Base-by-base conservation (phyloP, 2,329 filamentous ascomycete genomes). In the Ceratocystis diversiconidia region DNA sequence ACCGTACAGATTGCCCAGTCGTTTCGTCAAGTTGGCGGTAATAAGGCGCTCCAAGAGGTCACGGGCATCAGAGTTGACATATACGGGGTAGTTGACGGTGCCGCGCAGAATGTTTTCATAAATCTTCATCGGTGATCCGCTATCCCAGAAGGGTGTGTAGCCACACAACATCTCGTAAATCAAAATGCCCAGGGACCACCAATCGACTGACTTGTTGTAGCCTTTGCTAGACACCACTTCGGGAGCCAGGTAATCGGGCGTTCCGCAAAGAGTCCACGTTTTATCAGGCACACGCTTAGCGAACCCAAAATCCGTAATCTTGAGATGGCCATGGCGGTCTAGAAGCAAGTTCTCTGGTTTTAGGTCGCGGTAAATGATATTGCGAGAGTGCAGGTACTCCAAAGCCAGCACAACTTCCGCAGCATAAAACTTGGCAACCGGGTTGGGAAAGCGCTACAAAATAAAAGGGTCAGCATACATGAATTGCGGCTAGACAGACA, bases 101-200 rank as follows among this genome's bases (percentile, higher is more conserved):
- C 92, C 94, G 73, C 91, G 92, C 69, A 99, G 83, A 72, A 99
- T 99, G 75, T 99, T 99, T 79, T 99, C 94, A 78, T 99, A 99
- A 73, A 99, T 99, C 78, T 96, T 96, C 85, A 99, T 95, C 2
- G 94, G 92, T 57, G 90, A 96, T 65, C 92, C 94, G 71, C 89
- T 90, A 75, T 99, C 94, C 92, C 94, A 99, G 79, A 99, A 99
- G 4, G 94, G 94, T 4, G 94, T 99, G 77, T 96, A 99, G 32
- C 94, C 94, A 74, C 94, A 97, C 46, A 99, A 84, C 94, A 99
- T 99, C 80, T 99, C 94, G 75, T 96, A 99, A 75, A 99, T 97
- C 71, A 99, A 79, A 73, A 99, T 97, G 59, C 94, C 94, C 67
- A 99, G 82, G 64, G 92, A 97, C 94, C 94, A 99, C 94, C 94